Evolutionary conservation across 164 flowering plant species (phyloP), one percentile per base, ranked within the genome.

Genomic region (Saururus chinensis): DNA sequence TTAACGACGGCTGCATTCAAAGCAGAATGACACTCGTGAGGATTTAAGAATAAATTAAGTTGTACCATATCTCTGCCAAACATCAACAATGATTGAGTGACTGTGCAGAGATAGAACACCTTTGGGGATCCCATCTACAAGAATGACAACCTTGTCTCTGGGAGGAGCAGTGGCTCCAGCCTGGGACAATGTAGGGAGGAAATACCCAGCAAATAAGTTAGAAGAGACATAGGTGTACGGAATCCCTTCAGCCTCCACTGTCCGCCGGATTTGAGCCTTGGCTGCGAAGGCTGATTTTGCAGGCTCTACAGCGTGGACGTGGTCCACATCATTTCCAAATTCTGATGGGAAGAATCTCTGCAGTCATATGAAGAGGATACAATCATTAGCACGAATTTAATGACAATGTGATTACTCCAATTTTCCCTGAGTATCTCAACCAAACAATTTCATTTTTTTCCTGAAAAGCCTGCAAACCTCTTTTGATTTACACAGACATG

Each of bases 321-420:
- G 81, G 61, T 82, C 89, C 58, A 76, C 84, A 51, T 82, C 86
- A 14, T 62, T 76, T 13, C 89, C 89, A 63, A 84, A 82, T 62
- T 84, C 89, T 17, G 89, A 79, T 17, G 89, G 87, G 23, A 80
- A 77, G 64, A 82, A 84, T 60, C 82, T 82, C 89, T 84, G 75
- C 7, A 60, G 19, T 20, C 56, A 53, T 9, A 53, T 17, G n/a
- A 51, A 51, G 53, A 17, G 37, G 37, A 30, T 30, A 30, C 37
- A 30, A 30, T 30, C 37, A 30, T 30, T 30, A 30, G 37, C 37
- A 30, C 4, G 37, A 30, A 30, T 30, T n/a, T n/a, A n/a, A n/a
- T n/a, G n/a, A n/a, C n/a, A n/a, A n/a, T n/a, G n/a, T n/a, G n/a
- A n/a, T n/a, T n/a, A n/a, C n/a, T n/a, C n/a, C n/a, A n/a, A n/a